These are phyloP conservation scores for Parafenestella ontariensis DNA, from an alignment of 2,329 filamentous ascomycete species.

Conservation along the genomic window DNA sequence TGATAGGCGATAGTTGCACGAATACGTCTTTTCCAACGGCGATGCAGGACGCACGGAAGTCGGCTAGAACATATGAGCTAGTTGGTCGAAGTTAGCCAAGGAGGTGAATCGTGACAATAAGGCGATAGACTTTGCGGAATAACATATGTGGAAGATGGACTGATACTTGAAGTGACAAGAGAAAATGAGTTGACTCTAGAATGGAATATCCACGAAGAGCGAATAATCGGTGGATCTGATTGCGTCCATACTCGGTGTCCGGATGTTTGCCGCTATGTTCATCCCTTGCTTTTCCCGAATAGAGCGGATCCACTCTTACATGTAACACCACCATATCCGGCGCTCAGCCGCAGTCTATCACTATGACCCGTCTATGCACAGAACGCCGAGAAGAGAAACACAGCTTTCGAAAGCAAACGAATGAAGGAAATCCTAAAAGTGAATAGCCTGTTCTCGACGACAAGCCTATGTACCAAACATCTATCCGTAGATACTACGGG, in stretches of 20 bases:
- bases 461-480: not conserved
- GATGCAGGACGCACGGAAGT: not conserved
- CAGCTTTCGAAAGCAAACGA: not conserved
- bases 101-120: no score
- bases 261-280: not conserved
- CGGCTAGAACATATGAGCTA: not conserved
- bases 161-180: not conserved
- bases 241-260: not conserved
- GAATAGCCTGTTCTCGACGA: not conserved
- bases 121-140: not conserved
- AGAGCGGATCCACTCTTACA: not conserved
- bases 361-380: constrained; percentile 5
- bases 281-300: constrained; percentile 15
- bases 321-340: not conserved
- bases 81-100: not conserved
- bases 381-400: constrained; percentile 9
- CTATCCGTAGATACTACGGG: no score
- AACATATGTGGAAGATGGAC: not conserved
- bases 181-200: not conserved
- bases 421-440: not conserved
- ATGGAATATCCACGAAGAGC: not conserved
- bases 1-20: constrained; percentile 4
- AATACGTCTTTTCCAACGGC: constrained; percentile 6
- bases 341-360: constrained; percentile 5
- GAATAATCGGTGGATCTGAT: not conserved